These are phyloP conservation scores for Aspergillus texensis DNA, from an alignment of 2,329 filamentous ascomycete species.

Conservation along the genomic window DNA sequence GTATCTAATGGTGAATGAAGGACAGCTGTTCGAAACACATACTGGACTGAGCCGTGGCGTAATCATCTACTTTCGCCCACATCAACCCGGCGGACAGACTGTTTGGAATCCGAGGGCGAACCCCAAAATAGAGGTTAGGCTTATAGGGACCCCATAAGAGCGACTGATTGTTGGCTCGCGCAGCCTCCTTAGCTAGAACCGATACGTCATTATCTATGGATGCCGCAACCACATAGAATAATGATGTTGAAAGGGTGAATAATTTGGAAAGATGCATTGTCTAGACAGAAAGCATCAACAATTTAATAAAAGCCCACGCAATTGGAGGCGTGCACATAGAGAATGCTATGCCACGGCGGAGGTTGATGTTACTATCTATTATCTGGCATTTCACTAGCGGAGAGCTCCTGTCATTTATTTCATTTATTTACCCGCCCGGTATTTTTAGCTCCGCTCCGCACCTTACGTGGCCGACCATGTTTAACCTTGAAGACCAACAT, in stretches of 20 bases:
- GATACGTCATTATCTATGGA: slow-evolving; percentile 34
- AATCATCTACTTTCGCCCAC: slow-evolving; percentile 86
- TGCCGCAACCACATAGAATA: slow-evolving; percentile 33
- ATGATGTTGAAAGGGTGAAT: slow-evolving; percentile 29
- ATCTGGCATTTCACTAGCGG: slow-evolving; percentile 22
- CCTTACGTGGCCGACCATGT: slow-evolving; percentile 35
- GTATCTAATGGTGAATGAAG: background rate
- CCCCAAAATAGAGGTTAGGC: slow-evolving; percentile 91
- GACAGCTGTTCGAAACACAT: slow-evolving; percentile 37
- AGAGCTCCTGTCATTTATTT: slow-evolving; percentile 14
- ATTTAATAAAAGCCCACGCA: slow-evolving; percentile 15
- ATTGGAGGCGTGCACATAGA: slow-evolving; percentile 20
- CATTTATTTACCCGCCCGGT: slow-evolving; percentile 8
- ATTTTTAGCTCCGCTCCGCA: slow-evolving; percentile 29
- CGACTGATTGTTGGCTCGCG: slow-evolving; percentile 69
- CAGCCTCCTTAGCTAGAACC: slow-evolving; percentile 43
- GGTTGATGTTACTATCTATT: slow-evolving; percentile 19
- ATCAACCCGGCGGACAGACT: slow-evolving; percentile 81
- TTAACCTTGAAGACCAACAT: background rate
- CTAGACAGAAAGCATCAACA: slow-evolving; percentile 22
- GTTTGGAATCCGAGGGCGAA: slow-evolving; percentile 78
- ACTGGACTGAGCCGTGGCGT: slow-evolving; percentile 74
- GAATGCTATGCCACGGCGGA: background rate
- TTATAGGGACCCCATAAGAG: slow-evolving; percentile 95
- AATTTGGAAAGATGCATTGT: slow-evolving; percentile 37